Evolutionary conservation across 164 flowering plant genomes (phyloP).

Genomic region (Vitis amurensis): DNA sequence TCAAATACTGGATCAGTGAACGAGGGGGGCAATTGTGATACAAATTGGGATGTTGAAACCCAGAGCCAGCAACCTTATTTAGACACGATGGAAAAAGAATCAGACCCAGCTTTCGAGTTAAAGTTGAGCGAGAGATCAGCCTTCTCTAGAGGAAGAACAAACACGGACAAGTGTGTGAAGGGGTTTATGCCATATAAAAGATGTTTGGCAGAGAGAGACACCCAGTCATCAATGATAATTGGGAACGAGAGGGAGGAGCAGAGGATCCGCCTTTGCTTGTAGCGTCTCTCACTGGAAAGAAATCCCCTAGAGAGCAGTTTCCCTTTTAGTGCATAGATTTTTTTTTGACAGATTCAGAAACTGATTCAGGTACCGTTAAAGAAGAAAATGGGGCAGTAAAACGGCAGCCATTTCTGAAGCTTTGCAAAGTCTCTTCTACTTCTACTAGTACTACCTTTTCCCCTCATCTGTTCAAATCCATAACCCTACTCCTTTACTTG

Average conservation of each 20-base stretch:
- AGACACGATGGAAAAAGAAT: conserved; percentile 11
- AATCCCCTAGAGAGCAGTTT: background rate
- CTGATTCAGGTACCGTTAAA: background rate
- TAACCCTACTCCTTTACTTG: background rate
- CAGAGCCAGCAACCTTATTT: conserved; percentile 7
- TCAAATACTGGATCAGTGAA: conserved; percentile 30
- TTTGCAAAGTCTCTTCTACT: background rate
- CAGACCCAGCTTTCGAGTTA: conserved; percentile 8
- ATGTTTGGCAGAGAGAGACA: conserved; percentile 44
- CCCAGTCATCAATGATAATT: conserved; percentile 18
- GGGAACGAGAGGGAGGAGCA: conserved; percentile 34
- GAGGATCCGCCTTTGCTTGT: conserved; percentile 42
- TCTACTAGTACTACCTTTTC: background rate
- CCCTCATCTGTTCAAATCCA: background rate
- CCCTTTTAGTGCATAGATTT: background rate
- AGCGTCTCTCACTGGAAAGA: conserved; percentile 4
- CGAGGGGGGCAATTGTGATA: conserved; percentile 22
- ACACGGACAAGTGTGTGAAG: conserved; percentile 18
- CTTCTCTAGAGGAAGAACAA: conserved; percentile 20
- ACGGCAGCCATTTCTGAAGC: background rate
- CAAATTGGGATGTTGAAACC: conserved; percentile 28
- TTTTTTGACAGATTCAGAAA: conserved; percentile 1
- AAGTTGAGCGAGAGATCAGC: conserved; percentile 28
- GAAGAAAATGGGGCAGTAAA: background rate
- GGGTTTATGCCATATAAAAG: conserved; percentile 79